These are phyloP conservation scores for Maudiozyma barnettii DNA, from an alignment of 805 yeast genomes.

Conservation along the genomic window DNA sequence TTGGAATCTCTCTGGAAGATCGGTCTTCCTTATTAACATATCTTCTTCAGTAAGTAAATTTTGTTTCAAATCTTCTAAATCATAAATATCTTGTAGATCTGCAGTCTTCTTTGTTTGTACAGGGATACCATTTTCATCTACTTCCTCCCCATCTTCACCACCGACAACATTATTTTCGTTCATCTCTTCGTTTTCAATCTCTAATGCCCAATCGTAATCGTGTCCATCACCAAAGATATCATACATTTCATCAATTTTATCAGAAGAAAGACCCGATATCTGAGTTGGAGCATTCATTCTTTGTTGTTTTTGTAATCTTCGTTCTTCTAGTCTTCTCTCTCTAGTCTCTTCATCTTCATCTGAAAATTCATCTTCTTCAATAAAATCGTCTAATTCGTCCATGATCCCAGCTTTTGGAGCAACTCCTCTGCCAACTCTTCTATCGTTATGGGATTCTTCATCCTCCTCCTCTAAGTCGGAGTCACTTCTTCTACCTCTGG, in stretches of 20 bases:
- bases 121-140: conserved; percentile 28
- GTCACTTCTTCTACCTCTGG: conserved; percentile 14
- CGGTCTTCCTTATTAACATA: conserved; percentile 75
- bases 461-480: conserved; percentile 5
- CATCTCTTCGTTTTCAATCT: conserved; percentile 45
- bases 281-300: conserved; percentile 47
- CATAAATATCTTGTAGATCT: conserved; percentile 76
- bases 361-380: conserved; percentile 92
- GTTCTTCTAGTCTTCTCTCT: conserved; percentile 30
- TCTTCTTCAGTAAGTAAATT: conserved; percentile 88
- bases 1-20: conserved; percentile 89
- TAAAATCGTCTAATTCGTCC: conserved; percentile 93
- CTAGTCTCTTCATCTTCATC: conserved; percentile 60
- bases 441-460: conserved; percentile 15
- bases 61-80: conserved; percentile 84
- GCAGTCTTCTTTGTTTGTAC: conserved; percentile 33
- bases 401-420: conserved; percentile 33
- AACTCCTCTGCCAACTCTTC: conserved; percentile 11
- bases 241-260: conserved; percentile 81
- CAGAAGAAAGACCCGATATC: conserved; percentile 65
- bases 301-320: conserved; percentile 30
- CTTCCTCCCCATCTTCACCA: conserved; percentile 25
- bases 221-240: conserved; percentile 96
- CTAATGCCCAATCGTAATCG: conserved; percentile 96
- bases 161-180: conserved; percentile 29